Evolutionary conservation across 768 basidiomycete genomes (phyloP), one percentile per base, ranked within the genome.

Genomic region (Calvatia gigantea): DNA sequence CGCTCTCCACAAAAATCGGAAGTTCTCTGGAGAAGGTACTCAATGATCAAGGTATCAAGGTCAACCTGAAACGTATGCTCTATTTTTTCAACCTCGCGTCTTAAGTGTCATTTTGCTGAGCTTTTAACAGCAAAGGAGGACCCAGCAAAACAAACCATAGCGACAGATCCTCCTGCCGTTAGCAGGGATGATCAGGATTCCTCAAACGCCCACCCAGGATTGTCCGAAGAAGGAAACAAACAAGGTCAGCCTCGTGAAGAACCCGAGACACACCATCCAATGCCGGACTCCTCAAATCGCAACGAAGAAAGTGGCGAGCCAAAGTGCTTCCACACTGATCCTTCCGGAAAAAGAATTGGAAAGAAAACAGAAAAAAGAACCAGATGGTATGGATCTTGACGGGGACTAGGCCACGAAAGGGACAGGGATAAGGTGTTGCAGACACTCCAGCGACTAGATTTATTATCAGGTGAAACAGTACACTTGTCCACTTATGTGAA

Each of bases 11-110:
- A 21, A 56, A 41, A 37, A 51, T 56, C 27, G 44, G 12, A 25
- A 28, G 17, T 35, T 33, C 58, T 8, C 45, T 60, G 25, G 49
- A 60, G 37, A 56, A 51, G 14, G 32, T 60, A 6, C 51, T 60
- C 28, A 47, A 56, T 14, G 46, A 56, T 49, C 54, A 49, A 17
- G 54, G 54, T 8, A 41, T 56, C 25, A 6, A 38, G 1, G 28
- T 56, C 31, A 48, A n/a, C n/a, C n/a, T n/a, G n/a, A n/a, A 56
- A 23, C 17, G 54, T 56, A 31, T 42, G 46, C 32, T 41, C 29
- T 43, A n/a, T n/a, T n/a, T n/a, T n/a, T n/a, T n/a, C n/a, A n/a
- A n/a, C 51, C 11, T n/a, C 8, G 12, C 19, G 19, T 7, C 12
- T 23, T 11, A 2, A 9, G 7, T 21, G 19, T 11, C 39, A 11